Evolutionary conservation across 2,329 filamentous ascomycete species (phyloP).

Genomic region (Tetracladium maxilliforme): DNA sequence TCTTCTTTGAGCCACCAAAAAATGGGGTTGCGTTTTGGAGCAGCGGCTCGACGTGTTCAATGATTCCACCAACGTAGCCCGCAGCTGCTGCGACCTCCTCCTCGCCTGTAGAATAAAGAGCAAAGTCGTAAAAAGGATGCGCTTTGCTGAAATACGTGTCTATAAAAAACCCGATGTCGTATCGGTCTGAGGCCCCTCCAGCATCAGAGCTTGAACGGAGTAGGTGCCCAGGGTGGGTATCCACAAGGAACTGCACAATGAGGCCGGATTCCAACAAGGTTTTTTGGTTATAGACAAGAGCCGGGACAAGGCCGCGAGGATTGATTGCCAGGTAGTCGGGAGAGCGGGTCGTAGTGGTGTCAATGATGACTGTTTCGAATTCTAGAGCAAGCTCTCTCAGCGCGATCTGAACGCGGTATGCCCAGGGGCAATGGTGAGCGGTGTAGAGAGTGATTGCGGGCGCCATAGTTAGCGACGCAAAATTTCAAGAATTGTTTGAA

Average conservation of each 20-base stretch:
- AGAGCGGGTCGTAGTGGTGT: constrained; percentile 52
- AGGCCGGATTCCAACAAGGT: constrained; percentile 63
- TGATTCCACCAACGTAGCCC: constrained; percentile 37
- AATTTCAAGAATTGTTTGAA: too few relatives aligned
- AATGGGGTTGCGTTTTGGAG: constrained; percentile 41
- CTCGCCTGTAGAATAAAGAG: constrained; percentile 25
- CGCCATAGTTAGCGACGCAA: constrained; percentile 4
- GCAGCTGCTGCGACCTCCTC: constrained; percentile 32
- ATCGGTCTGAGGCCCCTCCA: constrained; percentile 45
- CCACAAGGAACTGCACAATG: constrained; percentile 56
- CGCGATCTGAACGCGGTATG: constrained; percentile 62
- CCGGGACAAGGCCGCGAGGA: constrained; percentile 64
- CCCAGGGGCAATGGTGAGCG: constrained; percentile 56
- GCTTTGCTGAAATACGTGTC: constrained; percentile 55
- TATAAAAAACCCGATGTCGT: constrained; percentile 56
- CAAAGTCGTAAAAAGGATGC: constrained; percentile 27
- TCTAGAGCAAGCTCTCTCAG: constrained; percentile 50
- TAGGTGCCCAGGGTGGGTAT: constrained; percentile 54
- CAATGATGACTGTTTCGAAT: constrained; percentile 59
- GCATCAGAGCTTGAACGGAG: constrained; percentile 36
- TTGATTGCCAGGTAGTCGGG: constrained; percentile 65
- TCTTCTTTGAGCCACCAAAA: constrained; percentile 45
- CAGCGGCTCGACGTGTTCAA: constrained; percentile 62
- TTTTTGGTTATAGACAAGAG: constrained; percentile 48
- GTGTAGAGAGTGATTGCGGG: constrained; percentile 54